Percentiles rank a stretch among this genome's conserved stretches.
These are phyloP conservation scores for Hyaloscypha bicolor DNA, from an alignment of 495 filamentous ascomycete genomes.

Conservation along the genomic window DNA sequence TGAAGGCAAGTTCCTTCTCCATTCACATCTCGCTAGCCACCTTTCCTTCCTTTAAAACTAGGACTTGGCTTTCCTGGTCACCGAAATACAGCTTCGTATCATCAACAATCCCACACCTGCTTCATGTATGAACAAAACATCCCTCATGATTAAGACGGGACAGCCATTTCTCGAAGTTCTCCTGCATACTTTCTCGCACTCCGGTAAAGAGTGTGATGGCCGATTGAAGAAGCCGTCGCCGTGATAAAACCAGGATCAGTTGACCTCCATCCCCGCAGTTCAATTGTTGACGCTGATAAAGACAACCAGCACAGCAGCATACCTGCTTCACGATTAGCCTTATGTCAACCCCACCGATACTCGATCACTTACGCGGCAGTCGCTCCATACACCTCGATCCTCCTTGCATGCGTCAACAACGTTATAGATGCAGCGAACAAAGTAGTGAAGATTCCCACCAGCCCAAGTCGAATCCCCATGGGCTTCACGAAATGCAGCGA, in stretches of 20 bases:
- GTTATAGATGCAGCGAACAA: slow-evolving; percentile 30
- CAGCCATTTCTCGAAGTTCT: no score
- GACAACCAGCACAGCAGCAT: slow-evolving; percentile 7
- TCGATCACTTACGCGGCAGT: slow-evolving; percentile 34
- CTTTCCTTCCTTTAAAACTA: no score
- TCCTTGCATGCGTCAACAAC: slow-evolving; percentile 31
- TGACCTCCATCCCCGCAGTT: neutral
- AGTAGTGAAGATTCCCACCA: slow-evolving; percentile 29
- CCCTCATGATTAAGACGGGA: no score
- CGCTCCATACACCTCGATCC: slow-evolving; percentile 33
- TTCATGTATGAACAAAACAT: no score
- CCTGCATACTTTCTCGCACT: no score
- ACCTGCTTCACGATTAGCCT: neutral
- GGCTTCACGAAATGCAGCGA: slow-evolving; percentile 3
- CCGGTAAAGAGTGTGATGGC: no score
- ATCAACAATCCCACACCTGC: no score
- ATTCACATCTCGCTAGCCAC: no score
- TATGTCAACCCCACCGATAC: neutral
- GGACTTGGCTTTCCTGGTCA: no score
- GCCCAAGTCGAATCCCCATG: slow-evolving; percentile 11
- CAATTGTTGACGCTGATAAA: slow-evolving; percentile 8
- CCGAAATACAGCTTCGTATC: no score
- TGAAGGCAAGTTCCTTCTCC: no score
- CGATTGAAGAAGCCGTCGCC: neutral
- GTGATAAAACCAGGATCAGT: neutral